Base-by-base conservation (phyloP, 2,329 filamentous ascomycete genomes). In the Venturia pyrina region DNA sequence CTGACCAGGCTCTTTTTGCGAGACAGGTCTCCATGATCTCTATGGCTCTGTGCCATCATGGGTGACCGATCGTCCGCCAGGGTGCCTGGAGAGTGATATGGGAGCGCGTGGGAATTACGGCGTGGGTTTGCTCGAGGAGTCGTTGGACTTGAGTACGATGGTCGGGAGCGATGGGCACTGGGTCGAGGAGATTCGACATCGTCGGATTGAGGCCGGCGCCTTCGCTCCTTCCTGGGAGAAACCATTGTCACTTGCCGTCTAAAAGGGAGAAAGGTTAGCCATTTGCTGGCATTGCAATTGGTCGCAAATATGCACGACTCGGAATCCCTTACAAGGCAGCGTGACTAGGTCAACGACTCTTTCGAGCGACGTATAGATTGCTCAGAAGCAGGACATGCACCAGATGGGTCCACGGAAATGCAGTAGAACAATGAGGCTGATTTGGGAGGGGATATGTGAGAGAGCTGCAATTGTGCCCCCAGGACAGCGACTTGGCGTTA, bases 1-100 rank as follows among this genome's bases (percentile, higher is more conserved):
- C 90, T 85, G 73, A 99, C 88, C 69, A 99, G 81, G 76, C 91
- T 97, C 75, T 89, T 87, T 78, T 98, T 98, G 71, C 93, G 87
- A 68, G 78, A 76, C 66, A 87, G 70, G 19, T 86, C 85, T 41
- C 24, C 62, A 19, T 64, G 24, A 32, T 48, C 71, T 66, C 68
- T 69, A 67, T 70, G 68, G 67, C 70, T 72, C 28, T 76, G 72
- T 11, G 77, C 73, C 72, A 84, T 80, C 70, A 83, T 82, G 62
- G 82, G 81, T 68, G 85, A 83, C 65, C 78, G 78, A 67, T 86
- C 84, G 66, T 70, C 71, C 17, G 73, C 71, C 67, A 73, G 71
- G 28, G 71, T 73, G 64, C 75, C 76, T 40, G 80, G 80, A 56
- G 82, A 83, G 66, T 79, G n/a, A 77, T 41, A 59, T 57, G 28